Evolutionary conservation across 495 filamentous ascomycete species (phyloP), one percentile per base, ranked within the genome.

Genomic region (Podospora conica): DNA sequence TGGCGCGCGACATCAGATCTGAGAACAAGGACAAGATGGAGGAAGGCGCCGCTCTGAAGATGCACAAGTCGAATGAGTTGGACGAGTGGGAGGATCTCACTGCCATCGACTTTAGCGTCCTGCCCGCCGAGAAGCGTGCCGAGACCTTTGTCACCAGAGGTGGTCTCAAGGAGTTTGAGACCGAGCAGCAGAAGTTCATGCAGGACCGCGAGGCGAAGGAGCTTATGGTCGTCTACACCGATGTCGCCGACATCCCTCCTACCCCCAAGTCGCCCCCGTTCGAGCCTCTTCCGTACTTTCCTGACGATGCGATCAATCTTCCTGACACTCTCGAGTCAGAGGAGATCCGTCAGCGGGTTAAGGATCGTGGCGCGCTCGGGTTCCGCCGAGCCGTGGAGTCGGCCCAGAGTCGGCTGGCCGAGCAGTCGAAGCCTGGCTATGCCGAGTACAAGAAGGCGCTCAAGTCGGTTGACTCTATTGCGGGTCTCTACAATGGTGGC

Each of bases 181-280:
- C 88, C 9, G 78, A 84, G 0, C 88, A 96, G 72, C 87, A 87
- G 64, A 80, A 83, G 53, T 79, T 81, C 5, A 92, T 92, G 72
- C 82, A 89, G 28, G 82, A 87, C 60, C 86, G 90, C 9, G 93
- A 96, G 75, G 79, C 81, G 22, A 87, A 81, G n/a, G 92, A 90
- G 24, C 83, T 96, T 31, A 92, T 96, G 87, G 90, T 88, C 6
- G 85, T 92, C 66, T 95, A 96, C 71, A 85, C 88, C 2, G 86
- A 87, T 61, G 75, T 78, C 33, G 83, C 84, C 8, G 92, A 96
- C 70, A 88, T 96, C 66, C 93, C 93, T 5, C 79, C 86, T 1
- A 86, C 88, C 0, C 90, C 93, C 2, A 86, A 88, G 63, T 93
- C 96, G 61, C 91, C 92, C 3, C 74, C 81, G 8, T 69, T 73